Percentiles rank a stretch among this genome's conserved stretches.
Evolutionary conservation across 495 filamentous ascomycete genomes (phyloP).

Genomic region (Chaetomium cochliodes): DNA sequence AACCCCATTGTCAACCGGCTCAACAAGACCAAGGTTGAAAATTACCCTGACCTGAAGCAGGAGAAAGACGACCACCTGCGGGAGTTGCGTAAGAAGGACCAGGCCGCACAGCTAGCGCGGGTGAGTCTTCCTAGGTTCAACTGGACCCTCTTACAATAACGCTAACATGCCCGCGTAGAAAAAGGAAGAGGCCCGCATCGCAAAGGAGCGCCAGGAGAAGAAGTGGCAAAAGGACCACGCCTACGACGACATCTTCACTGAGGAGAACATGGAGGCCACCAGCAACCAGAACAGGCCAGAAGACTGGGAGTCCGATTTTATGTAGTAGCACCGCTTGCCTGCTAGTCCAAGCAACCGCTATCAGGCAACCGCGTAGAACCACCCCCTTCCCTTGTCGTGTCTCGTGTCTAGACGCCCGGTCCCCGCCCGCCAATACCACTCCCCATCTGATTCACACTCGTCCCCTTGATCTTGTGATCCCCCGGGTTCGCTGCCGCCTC

Average conservation of each 20-base stretch:
- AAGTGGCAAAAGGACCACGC: constrained; percentile 94
- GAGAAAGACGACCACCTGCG: constrained; percentile 75
- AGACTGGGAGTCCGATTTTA: constrained; percentile 71
- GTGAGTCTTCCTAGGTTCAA: constrained; percentile 43
- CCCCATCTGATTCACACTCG: constrained; percentile 49
- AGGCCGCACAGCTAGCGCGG: constrained; percentile 62
- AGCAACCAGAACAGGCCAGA: constrained; percentile 67
- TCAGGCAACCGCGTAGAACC: not conserved
- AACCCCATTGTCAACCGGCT: constrained; percentile 93
- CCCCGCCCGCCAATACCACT: constrained; percentile 42
- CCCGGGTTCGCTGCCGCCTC: constrained; percentile 89
- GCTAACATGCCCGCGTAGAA: constrained; percentile 46
- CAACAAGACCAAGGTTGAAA: constrained; percentile 90
- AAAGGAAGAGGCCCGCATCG: constrained; percentile 75
- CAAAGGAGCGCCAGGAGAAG: constrained; percentile 77
- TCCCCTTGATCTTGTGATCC: constrained; percentile 66
- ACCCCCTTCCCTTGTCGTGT: constrained; percentile 12
- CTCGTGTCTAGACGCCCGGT: constrained; percentile 15
- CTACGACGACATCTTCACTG: constrained; percentile 80
- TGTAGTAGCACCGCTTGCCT: constrained; percentile 43
- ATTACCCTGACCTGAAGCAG: constrained; percentile 72
- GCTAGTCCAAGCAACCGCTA: not conserved
- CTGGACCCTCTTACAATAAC: not conserved
- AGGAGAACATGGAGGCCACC: constrained; percentile 61
- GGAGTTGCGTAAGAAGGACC: constrained; percentile 66